Conservation (phyloP, 2,329 filamentous ascomycete species). For the Microcera coccophila region DNA sequence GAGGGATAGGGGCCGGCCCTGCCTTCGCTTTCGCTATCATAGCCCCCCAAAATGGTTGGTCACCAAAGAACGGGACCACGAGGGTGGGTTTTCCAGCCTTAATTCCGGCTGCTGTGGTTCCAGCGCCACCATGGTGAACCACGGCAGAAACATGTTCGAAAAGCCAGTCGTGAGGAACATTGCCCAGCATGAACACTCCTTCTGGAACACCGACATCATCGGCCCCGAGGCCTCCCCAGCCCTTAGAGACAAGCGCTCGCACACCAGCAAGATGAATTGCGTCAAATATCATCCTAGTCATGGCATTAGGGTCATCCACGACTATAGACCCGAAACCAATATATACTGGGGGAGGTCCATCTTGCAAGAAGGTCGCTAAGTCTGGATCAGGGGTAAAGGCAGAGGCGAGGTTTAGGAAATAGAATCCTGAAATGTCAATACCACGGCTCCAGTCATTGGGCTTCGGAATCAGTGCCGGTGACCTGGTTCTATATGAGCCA, state of each 20-base stretch:
- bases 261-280: slow-evolving; percentile 63
- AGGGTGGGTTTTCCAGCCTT: slow-evolving; percentile 75
- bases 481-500: slow-evolving; percentile 36
- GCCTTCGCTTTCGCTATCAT: slow-evolving; percentile 72
- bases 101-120: slow-evolving; percentile 85
- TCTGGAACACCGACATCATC: slow-evolving; percentile 68
- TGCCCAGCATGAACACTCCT: slow-evolving; percentile 77
- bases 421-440: slow-evolving; percentile 73
- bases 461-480: slow-evolving; percentile 72
- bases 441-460: slow-evolving; percentile 71
- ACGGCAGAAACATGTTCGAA: slow-evolving; percentile 78
- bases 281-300: slow-evolving; percentile 70
- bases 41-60: slow-evolving; percentile 78
- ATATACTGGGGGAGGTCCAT: slow-evolving; percentile 70
- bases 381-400: slow-evolving; percentile 63
- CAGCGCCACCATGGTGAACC: slow-evolving; percentile 83
- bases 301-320: slow-evolving; percentile 67
- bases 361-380: slow-evolving; percentile 61
- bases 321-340: slow-evolving; percentile 84
- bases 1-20: slow-evolving; percentile 65
- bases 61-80: slow-evolving; percentile 82
- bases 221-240: slow-evolving; percentile 80
- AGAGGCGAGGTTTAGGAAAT: slow-evolving; percentile 65
- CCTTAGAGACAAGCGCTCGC: slow-evolving; percentile 79
- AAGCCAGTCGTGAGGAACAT: slow-evolving; percentile 84